Evolutionary conservation across 2,329 filamentous ascomycete genomes (phyloP).

Genomic region (Botrytis cinerea): DNA sequence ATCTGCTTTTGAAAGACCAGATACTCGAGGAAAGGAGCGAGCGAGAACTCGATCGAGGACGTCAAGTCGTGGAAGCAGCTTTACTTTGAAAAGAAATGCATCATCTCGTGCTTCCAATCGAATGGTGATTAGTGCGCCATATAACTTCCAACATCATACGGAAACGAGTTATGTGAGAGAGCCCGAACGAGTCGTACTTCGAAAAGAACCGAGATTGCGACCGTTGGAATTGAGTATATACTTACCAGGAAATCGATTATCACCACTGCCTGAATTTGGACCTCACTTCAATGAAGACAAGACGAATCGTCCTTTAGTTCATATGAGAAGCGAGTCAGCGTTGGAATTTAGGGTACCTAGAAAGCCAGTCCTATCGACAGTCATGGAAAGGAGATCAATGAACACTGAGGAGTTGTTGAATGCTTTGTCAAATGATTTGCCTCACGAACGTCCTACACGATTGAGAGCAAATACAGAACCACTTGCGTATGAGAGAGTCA

Average conservation of each 20-base stretch:
- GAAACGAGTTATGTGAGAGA: conserved; percentile 22
- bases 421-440: conserved; percentile 34
- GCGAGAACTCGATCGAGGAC: conserved; percentile 46
- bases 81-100: conserved; percentile 48
- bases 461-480: conserved; percentile 38
- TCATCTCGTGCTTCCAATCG: conserved; percentile 44
- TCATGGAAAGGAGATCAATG: conserved; percentile 33
- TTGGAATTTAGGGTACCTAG: conserved; percentile 38
- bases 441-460: conserved; percentile 34
- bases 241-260: conserved; percentile 49
- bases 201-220: conserved; percentile 46
- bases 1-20: conserved; percentile 12
- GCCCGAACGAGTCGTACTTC: conserved; percentile 45
- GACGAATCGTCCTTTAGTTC: conserved; percentile 26
- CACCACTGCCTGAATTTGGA: conserved; percentile 58
- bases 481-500: conserved; percentile 39
- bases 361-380: conserved; percentile 39
- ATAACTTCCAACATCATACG: conserved; percentile 22
- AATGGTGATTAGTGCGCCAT: conserved; percentile 24
- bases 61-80: conserved; percentile 47
- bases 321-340: conserved; percentile 38
- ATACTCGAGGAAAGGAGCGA: conserved; percentile 36
- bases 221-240: conserved; percentile 61
- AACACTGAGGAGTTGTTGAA: conserved; percentile 36
- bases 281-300: conserved; percentile 30